Base-by-base conservation (phyloP, 805 yeast genomes). In the Schizosaccharomyces japonicus region DNA sequence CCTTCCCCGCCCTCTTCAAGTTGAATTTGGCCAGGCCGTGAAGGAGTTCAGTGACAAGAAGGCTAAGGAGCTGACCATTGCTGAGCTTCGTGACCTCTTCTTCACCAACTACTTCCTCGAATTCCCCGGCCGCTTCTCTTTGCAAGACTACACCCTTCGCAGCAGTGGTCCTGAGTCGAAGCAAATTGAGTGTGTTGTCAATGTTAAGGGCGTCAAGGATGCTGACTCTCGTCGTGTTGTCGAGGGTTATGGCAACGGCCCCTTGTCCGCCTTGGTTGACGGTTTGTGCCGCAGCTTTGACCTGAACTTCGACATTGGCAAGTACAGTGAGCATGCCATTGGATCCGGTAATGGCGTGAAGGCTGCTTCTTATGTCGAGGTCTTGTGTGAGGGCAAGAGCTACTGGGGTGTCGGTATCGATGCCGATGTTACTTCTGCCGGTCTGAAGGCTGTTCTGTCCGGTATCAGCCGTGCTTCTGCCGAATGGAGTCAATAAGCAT, bases 331-430 rank as follows among this genome's bases (percentile, higher is more conserved):
- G 60, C 92, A 81, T 62, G 75, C 92, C 11, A 67, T 80, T 50
- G 92, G 92, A 50, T 67, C 67, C 44, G 83, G 78, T 50, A 75
- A 85, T 7, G 65, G 69, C 49, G 68, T 80, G 47, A 70, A 72
- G 60, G 93, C 93, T 48, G 90, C 80, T 11, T 72, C 87, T n/a
- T 80, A 76, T 56, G 75, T 85, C 50, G 78, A 73, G 55, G 13
- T 42, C 33, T 23, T 13, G 4, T 23, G 3, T 4, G 61, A 64
- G 44, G 66, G 67, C 52, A 57, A 64, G 57, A 46, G 57, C 49
- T 55, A 62, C 45, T 85, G 95, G 94, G 95, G 95, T 64, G 85
- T 85, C 50, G 95, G 94, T 58, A 75, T 83, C 52, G 78, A 82
- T 59, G 87, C 77, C 63, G 94, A 85, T 63, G 90, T 81, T 48